Base-by-base conservation (phyloP, 1,284 basidiomycete genomes). In the Microbotryum violaceum region DNA sequence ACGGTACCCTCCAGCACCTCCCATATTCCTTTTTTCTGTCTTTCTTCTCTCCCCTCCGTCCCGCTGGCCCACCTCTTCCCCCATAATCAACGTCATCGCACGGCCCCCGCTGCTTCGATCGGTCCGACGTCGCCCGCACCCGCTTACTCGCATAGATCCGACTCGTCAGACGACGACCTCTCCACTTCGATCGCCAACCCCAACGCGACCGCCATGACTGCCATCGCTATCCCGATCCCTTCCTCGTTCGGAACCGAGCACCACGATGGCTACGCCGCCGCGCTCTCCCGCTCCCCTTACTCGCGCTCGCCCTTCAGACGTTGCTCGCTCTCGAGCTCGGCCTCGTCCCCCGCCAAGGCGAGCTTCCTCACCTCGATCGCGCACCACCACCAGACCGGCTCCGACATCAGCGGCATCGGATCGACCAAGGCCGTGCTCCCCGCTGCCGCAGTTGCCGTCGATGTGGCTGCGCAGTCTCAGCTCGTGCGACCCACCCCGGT, bases 201-300 rank as follows among this genome's bases (percentile, higher is more conserved):
- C 20, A 9, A 46, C n/a, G 31, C 16, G 20, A 45, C 7, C 29
- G 16, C 45, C 3, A 68, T 68, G 66, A 53, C 66, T 37, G 66
- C 66, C 50, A 62, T 68, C 62, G 67, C 67, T 18, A 68, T 68
- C 49, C 67, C 64, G 16, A 23, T 63, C 10, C 46, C 54, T 10
- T 31, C 51, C n/a, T 52, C 57, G 54, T 29, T 57, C 6, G 61
- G 59, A 59, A 57, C 48, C 48, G 21, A 47, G 57, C 56, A 53
- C 50, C 54, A 57, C 10, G 49, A 45, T 46, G 20, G n/a, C 14
- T 45, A 49, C 61, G 54, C 45, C 57, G 49, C 56, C 44, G 59
- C 63, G 44, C 62, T 63, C 29, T 62, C 63, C 31, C 63, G 58
- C 33, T 64, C 63, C 31, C 61, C 64, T 7, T 21, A 56, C 31